Evolutionary conservation across 2,329 filamentous ascomycete species (phyloP), one percentile per base, ranked within the genome.

Genomic region (Sporothrix protearum): DNA sequence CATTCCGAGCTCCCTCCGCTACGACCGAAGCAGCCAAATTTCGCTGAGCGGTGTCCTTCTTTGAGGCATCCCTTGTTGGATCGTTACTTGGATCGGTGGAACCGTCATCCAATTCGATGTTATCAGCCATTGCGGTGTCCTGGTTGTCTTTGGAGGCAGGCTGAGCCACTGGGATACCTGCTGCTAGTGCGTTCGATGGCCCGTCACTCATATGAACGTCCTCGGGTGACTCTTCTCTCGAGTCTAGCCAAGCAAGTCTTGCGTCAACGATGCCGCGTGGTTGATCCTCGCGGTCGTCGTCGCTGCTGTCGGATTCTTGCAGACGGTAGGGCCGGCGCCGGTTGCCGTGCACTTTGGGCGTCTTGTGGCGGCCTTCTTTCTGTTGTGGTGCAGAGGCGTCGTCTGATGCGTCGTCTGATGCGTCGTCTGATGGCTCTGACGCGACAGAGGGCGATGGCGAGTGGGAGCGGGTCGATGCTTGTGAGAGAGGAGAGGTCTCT

Each of bases 261-360:
- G 63, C 42, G 10, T 25, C 36, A 3, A 25, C 28, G 33, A 66
- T 49, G 9, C 63, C 63, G 39, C 63, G 63, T 12, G 42, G 63
- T 2, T 36, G 42, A 12, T 66, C 25, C 4, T 16, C 42, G 10
- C 16, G 16, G 14, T 33, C 42, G 8, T 33, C 45, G 42, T 47
- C 63, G 39, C 63, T 66, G 22, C 25, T 33, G 16, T 66, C 42
- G 6, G 63, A 33, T 9, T 47, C 63, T n/a, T 47, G 42, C 63
- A 66, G 42, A 28, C 45, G 63, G 14, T 49, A 47, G 3, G 63
- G 42, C 22, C 39, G 39, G 6, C 63, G 63, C 8, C 63, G 63
- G 63, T 66, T 66, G 63, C 63, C 63, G 28, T 66, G 63, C 16
- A 47, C 39, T n/a, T 49, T 66, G 25, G n/a, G 10, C 2, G 49